Evolutionary conservation across 2,329 filamentous ascomycete genomes (phyloP).

Genomic region (Myriangium duriaei): DNA sequence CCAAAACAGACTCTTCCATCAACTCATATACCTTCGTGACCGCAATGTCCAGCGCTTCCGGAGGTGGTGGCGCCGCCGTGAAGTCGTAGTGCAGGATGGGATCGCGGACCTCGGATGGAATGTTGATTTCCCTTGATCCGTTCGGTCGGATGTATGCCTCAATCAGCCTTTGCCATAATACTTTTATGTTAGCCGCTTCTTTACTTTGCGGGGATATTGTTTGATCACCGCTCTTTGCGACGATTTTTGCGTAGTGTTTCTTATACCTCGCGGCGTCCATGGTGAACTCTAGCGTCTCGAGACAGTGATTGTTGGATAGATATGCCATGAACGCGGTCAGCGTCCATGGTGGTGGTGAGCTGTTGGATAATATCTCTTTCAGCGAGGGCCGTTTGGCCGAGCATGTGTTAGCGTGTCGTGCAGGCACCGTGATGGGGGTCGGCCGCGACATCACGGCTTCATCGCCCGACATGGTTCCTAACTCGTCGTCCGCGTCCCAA

Average conservation of each 20-base stretch:
- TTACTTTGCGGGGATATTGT: slow-evolving; percentile 37
- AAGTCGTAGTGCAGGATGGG: slow-evolving; percentile 53
- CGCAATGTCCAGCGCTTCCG: slow-evolving; percentile 66
- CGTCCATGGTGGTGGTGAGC: slow-evolving; percentile 77
- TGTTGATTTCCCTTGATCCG: slow-evolving; percentile 76
- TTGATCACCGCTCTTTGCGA: slow-evolving; percentile 33
- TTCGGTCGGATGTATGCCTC: slow-evolving; percentile 83
- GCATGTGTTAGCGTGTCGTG: slow-evolving; percentile 34
- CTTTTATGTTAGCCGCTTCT: slow-evolving; percentile 56
- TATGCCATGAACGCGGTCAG: slow-evolving; percentile 91
- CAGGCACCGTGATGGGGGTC: slow-evolving; percentile 33
- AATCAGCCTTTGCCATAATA: slow-evolving; percentile 77
- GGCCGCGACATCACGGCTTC: slow-evolving; percentile 31
- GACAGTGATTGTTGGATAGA: slow-evolving; percentile 88
- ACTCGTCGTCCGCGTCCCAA: slow-evolving; percentile 35
- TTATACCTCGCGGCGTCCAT: slow-evolving; percentile 84
- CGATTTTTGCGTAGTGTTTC: slow-evolving; percentile 49
- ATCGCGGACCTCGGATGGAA: slow-evolving; percentile 76
- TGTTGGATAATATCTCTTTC: slow-evolving; percentile 76
- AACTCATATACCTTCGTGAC: slow-evolving; percentile 84
- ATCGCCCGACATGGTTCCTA: slow-evolving; percentile 36
- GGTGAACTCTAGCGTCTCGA: slow-evolving; percentile 93
- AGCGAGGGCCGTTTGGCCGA: slow-evolving; percentile 57
- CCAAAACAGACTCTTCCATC: slow-evolving; percentile 92
- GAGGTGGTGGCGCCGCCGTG: slow-evolving; percentile 52